A percentile compares a stretch with the other conserved stretches of the same genome.
Conservation (phyloP, 2,329 filamentous ascomycete species). For the Penicillium corylophilum region DNA sequence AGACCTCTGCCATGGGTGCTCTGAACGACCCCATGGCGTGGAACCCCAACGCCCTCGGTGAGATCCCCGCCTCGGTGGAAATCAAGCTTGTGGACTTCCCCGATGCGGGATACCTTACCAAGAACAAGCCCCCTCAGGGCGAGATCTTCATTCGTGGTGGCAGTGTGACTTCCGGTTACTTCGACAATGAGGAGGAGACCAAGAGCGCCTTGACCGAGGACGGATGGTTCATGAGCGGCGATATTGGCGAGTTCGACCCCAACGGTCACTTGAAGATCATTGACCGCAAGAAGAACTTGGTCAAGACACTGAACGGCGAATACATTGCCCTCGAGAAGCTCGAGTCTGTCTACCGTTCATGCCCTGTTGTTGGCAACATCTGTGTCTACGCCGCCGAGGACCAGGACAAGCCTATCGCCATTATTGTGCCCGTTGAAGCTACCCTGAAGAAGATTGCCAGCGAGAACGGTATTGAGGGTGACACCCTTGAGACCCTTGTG, state of each 20-base stretch:
- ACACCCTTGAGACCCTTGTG: slow-evolving; percentile 66
- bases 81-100: slow-evolving; percentile 88
- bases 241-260: slow-evolving; percentile 84
- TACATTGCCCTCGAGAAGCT: slow-evolving; percentile 97
- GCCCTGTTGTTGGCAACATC: slow-evolving; percentile 76
- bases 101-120: slow-evolving; percentile 80
- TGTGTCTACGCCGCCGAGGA: slow-evolving; percentile 79
- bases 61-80: slow-evolving; percentile 74
- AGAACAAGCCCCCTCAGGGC: slow-evolving; percentile 76
- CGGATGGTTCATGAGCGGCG: slow-evolving; percentile 96
- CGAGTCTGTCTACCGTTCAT: slow-evolving; percentile 83
- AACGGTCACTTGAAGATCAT: slow-evolving; percentile 82
- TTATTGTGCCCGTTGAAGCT: slow-evolving; percentile 66
- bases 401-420: slow-evolving; percentile 75
- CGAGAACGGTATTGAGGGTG: slow-evolving; percentile 62
- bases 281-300: slow-evolving; percentile 96
- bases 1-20: slow-evolving; percentile 70
- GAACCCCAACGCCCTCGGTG: slow-evolving; percentile 73
- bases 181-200: slow-evolving; percentile 82
- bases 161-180: slow-evolving; percentile 75
- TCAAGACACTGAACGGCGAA: slow-evolving; percentile 93
- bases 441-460: slow-evolving; percentile 57
- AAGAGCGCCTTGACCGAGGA: slow-evolving; percentile 73
- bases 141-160: slow-evolving; percentile 87
- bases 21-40: slow-evolving; percentile 74